Conservation (phyloP, 352 stramenopile species). For the Pythium inflatum region DNA sequence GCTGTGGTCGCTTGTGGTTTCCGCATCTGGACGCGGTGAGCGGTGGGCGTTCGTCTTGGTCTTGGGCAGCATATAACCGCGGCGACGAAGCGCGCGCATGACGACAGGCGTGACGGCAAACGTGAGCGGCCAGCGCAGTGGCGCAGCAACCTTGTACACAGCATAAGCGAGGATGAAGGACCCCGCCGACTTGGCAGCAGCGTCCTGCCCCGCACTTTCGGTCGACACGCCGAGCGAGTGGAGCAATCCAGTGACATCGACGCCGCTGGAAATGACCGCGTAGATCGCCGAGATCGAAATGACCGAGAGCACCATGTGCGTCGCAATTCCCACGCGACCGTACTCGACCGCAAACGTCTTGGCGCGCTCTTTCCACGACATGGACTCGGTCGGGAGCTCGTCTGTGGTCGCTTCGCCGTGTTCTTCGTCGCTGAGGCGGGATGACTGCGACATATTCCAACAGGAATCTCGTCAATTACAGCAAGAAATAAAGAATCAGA, state of each 20-base stretch:
- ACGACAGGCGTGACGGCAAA: slow-evolving; percentile 81
- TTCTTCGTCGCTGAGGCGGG: slow-evolving; percentile 18
- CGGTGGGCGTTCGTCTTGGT: slow-evolving; percentile 26
- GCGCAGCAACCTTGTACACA: slow-evolving; percentile 79
- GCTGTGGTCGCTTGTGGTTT: no score
- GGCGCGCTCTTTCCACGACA: slow-evolving; percentile 66
- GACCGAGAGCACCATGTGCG: slow-evolving; percentile 76
- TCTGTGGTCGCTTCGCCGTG: slow-evolving; percentile 22
- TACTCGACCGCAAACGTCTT: slow-evolving; percentile 87
- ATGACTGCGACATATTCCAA: slow-evolving; percentile 17
- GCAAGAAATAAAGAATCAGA: no score
- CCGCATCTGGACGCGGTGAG: slow-evolving; percentile 22
- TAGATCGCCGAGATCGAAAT: slow-evolving; percentile 82
- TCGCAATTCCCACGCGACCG: slow-evolving; percentile 74
- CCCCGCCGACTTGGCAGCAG: slow-evolving; percentile 61
- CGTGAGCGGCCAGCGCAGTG: slow-evolving; percentile 79
- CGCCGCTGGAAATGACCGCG: slow-evolving; percentile 60
- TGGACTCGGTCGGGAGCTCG: slow-evolving; percentile 6
- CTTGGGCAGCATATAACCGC: slow-evolving; percentile 72
- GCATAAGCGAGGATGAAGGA: slow-evolving; percentile 85
- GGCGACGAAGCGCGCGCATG: slow-evolving; percentile 65
- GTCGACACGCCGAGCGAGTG: slow-evolving; percentile 48
- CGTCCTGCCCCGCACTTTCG: slow-evolving; percentile 42
- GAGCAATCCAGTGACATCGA: slow-evolving; percentile 67
- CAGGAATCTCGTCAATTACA: no score